These are phyloP conservation scores for Oryza officinalis DNA, from an alignment of 176 grass and related monocot genomes.

Conservation along the genomic window DNA sequence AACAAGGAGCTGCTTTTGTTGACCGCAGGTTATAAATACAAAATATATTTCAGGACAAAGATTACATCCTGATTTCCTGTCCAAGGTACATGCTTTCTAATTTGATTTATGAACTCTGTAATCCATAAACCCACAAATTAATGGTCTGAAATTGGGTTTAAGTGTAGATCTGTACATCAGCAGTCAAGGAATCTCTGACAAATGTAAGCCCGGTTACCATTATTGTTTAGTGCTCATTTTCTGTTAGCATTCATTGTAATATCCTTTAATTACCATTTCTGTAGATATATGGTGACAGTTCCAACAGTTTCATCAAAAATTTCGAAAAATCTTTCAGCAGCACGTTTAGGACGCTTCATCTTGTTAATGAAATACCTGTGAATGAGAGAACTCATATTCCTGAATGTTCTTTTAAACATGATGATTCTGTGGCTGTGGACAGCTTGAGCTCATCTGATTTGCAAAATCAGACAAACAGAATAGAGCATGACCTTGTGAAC, in stretches of 20 bases:
- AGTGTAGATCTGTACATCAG: conserved; percentile 84
- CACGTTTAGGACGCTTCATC: conserved; percentile 82
- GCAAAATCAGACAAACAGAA: conserved; percentile 10
- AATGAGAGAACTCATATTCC: conserved; percentile 27
- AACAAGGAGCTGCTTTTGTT: conserved; percentile 4
- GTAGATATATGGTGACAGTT: conserved; percentile 88
- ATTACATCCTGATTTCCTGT: conserved; percentile 52
- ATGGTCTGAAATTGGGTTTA: neutral
- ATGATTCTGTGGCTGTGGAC: conserved; percentile 30
- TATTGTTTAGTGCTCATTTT: neutral
- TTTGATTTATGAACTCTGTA: conserved; percentile 17
- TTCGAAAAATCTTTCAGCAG: conserved; percentile 97
- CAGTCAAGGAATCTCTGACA: conserved; percentile 86
- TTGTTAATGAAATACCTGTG: conserved; percentile 61
- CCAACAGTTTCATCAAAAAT: conserved; percentile 73
- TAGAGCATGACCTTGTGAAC: conserved; percentile 19
- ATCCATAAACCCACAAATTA: neutral
- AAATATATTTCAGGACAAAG: conserved; percentile 49
- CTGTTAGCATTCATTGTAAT: neutral
- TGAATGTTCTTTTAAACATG: conserved; percentile 39
- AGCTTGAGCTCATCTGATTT: conserved; percentile 31
- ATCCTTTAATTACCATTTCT: conserved; percentile 21
- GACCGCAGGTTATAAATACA: conserved; percentile 56
- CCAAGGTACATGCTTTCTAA: conserved; percentile 48
- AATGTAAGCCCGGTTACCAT: conserved; percentile 60